Percentiles rank a stretch among this genome's conserved stretches.
Evolutionary conservation across 768 basidiomycete species (phyloP).

Genomic region (Saitozyma sp.): DNA sequence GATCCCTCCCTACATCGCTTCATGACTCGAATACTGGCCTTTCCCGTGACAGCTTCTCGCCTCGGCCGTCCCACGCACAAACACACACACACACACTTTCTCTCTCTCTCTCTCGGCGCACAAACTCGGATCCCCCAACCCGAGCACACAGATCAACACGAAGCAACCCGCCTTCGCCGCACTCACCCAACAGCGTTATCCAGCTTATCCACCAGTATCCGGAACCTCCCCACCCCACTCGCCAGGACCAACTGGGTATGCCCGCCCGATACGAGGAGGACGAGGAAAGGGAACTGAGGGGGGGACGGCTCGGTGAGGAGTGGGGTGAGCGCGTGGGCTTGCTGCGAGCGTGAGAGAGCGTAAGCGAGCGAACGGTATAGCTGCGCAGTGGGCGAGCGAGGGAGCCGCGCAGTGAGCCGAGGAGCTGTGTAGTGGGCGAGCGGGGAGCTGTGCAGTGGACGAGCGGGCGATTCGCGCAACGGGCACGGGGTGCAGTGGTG

Average conservation of each 20-base stretch:
- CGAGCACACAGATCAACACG: too few species aligned
- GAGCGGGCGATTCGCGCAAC: too few species aligned
- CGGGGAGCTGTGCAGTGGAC: not conserved
- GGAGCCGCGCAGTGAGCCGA: not conserved
- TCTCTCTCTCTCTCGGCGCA: not conserved
- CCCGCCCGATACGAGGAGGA: constrained; percentile 87
- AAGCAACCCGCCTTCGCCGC: not conserved
- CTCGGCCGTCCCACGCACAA: not conserved
- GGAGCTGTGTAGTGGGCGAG: not conserved
- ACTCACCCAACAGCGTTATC: constrained; percentile 71
- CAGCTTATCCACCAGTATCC: constrained; percentile 69
- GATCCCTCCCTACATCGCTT: too few species aligned
- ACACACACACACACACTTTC: too few species aligned
- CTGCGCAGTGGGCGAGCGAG: too few species aligned
- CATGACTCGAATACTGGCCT: too few species aligned
- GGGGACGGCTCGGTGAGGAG: constrained; percentile 61
- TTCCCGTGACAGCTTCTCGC: not conserved
- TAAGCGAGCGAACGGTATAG: too few species aligned
- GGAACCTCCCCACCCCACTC: constrained; percentile 61
- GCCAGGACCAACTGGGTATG: constrained; percentile 86
- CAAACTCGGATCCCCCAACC: not conserved
- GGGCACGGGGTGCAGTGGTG: too few species aligned
- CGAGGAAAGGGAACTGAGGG: constrained; percentile 79
- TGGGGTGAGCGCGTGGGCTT: constrained; percentile 87
- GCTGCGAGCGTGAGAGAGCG: constrained; percentile 56